Evolutionary conservation across 805 yeast genomes (phyloP).

Genomic region (Candida quercuum): DNA sequence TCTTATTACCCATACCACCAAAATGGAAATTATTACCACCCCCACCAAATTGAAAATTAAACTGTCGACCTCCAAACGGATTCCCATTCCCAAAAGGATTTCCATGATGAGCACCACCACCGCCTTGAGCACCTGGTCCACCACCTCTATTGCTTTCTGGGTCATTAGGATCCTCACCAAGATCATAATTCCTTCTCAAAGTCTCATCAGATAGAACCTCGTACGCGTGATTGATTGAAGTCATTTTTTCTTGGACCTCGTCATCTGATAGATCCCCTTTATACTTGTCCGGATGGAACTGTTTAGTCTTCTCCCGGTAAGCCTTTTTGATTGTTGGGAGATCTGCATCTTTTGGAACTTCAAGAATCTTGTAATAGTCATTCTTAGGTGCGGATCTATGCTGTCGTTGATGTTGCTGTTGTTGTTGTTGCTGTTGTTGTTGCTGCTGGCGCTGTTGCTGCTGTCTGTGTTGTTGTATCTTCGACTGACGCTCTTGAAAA

Average conservation of each 20-base stretch:
- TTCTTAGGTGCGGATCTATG: constrained; percentile 33
- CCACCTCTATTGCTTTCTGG: constrained; percentile 16
- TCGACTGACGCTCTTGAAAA: constrained; percentile 26
- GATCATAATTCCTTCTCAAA: constrained; percentile 60
- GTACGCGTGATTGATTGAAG: constrained; percentile 89
- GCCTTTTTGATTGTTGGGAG: constrained; percentile 74
- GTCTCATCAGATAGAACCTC: constrained; percentile 73
- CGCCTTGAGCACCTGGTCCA: neutral
- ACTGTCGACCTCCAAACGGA: constrained; percentile 7
- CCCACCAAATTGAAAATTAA: constrained; percentile 2
- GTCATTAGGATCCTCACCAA: constrained; percentile 49
- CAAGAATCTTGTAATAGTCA: constrained; percentile 79
- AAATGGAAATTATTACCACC: constrained; percentile 3
- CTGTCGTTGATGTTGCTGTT: constrained; percentile 31
- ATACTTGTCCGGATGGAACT: constrained; percentile 90
- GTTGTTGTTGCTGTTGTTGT: constrained; percentile 36
- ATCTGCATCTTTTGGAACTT: constrained; percentile 60
- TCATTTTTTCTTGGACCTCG: constrained; percentile 78
- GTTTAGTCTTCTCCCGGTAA: constrained; percentile 69
- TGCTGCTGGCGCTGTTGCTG: constrained; percentile 47
- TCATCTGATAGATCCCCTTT: constrained; percentile 61
- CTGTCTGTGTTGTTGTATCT: constrained; percentile 23
- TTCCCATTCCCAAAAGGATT: constrained; percentile 2
- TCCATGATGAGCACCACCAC: neutral
- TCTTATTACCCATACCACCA: constrained; percentile 1